A percentile compares a stretch with the other conserved stretches of the same genome.
Conservation (phyloP, 148 eudicot genomes). For the Rhododendron ferrugineum region DNA sequence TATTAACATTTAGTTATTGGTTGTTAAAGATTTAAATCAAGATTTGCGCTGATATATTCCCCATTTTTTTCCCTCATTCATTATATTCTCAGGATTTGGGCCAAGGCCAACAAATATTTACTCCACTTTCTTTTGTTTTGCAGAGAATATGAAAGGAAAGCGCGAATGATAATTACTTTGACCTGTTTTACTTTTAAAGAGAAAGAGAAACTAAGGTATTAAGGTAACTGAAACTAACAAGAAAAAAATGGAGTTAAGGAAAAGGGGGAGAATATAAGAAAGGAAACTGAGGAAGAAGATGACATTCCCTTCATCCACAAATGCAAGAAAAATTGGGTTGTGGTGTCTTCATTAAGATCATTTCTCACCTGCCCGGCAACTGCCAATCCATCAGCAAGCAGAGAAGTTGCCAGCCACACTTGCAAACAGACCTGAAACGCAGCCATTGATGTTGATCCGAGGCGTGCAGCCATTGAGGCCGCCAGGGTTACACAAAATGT, state of each 20-base stretch:
- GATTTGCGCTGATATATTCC: background rate
- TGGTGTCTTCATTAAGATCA: background rate
- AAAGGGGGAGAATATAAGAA: background rate
- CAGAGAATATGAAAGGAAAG: background rate
- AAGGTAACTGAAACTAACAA: background rate
- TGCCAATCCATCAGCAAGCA: constrained; percentile 81
- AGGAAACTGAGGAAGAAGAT: background rate
- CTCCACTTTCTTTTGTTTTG: background rate
- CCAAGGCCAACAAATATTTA: background rate
- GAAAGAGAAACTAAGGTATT: background rate
- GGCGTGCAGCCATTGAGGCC: constrained; percentile 75
- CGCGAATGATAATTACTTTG: background rate
- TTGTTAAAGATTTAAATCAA: background rate
- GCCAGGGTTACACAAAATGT: constrained; percentile 73
- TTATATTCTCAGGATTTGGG: background rate
- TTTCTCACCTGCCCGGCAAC: constrained; percentile 68
- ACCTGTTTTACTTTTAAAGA: background rate
- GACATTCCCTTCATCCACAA: background rate
- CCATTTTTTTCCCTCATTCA: background rate
- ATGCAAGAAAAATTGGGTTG: background rate
- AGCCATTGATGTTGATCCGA: constrained; percentile 66
- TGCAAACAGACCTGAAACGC: constrained; percentile 82
- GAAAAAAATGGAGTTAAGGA: background rate
- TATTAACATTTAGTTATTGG: background rate
- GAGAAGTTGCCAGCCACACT: constrained; percentile 69